Evolutionary conservation across 2,329 filamentous ascomycete species (phyloP), one percentile per base, ranked within the genome.

Genomic region (Ceratocystis harringtonii): DNA sequence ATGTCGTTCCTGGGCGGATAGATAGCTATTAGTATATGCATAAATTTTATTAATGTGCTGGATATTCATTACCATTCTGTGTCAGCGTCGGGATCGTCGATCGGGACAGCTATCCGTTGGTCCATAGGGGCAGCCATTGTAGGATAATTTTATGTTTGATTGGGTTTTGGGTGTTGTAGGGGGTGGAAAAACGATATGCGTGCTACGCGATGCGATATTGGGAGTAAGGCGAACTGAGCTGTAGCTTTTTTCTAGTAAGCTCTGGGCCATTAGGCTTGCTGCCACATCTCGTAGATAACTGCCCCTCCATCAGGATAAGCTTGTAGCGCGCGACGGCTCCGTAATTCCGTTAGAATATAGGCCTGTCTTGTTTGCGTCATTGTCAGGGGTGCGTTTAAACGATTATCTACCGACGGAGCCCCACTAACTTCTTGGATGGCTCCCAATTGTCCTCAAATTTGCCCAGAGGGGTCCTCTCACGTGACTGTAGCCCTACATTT

Each of bases 31-130:
- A 61, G 25, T 10, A 60, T 17, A 52, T 45, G 48, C 32, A 25
- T 15, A 36, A 28, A 19, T 17, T 43, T 2, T 15, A 28, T 58
- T 2, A 17, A 2, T 41, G n/a, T 41, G 41, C 17, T 25, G 48
- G 15, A 44, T 19, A 50, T 68, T 69, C 68, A 71, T 67, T 78
- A 92, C 94, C 94, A 99, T 86, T 99, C 94, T 69, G 94, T 99
- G 74, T 99, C 94, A 69, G 91, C 94, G 73, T 97, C 95, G 41
- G 92, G 92, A 73, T 97, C 87, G 73, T 95, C 90, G 70, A 99
- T 88, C 57, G 92, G 91, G 68, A 99, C 94, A 72, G 80, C 80
- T 70, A 87, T 85, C 60, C 84, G 78, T 71, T 87, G 82, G 64
- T 87, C 84, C 70, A 76, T 71, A 44, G 84, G 84, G 41, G 83